Conservation (phyloP, 495 filamentous ascomycete genomes). For the Astrocystis sublimbata region DNA sequence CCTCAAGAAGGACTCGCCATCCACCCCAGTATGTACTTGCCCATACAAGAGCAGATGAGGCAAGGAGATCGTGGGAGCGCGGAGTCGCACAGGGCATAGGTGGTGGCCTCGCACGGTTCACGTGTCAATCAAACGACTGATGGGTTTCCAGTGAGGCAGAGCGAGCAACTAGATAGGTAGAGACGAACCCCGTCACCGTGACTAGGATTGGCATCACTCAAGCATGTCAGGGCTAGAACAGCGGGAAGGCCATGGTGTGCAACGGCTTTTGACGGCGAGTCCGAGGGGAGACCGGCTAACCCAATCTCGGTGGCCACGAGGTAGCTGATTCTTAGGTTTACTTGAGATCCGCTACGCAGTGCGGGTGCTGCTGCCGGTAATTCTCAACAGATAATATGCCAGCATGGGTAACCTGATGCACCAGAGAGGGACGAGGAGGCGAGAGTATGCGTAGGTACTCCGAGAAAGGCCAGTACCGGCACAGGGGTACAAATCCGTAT, state of each 20-base stretch:
- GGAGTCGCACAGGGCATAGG: neutral
- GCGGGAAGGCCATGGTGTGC: neutral
- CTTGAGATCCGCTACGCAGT: too few species aligned
- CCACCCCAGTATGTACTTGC: neutral
- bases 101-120: slow-evolving; percentile 19
- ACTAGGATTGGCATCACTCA: slow-evolving; percentile 6
- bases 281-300: neutral
- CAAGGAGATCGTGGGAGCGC: slow-evolving; percentile 7
- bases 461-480: neutral
- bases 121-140: slow-evolving; percentile 18
- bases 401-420: neutral
- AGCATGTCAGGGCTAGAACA: neutral
- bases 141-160: slow-evolving; percentile 9
- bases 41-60: neutral
- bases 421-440: neutral
- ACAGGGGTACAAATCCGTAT: neutral
- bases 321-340: too few species aligned
- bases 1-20: neutral
- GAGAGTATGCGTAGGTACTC: slow-evolving; percentile 5
- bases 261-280: slow-evolving; percentile 7
- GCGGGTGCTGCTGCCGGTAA: too few species aligned
- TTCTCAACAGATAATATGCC: too few species aligned
- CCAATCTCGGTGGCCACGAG: neutral
- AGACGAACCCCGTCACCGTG: neutral
- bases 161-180: too few species aligned